Evolutionary conservation across 176 grass and related monocot genomes (phyloP).

Genomic region (Aegilops bicornis): DNA sequence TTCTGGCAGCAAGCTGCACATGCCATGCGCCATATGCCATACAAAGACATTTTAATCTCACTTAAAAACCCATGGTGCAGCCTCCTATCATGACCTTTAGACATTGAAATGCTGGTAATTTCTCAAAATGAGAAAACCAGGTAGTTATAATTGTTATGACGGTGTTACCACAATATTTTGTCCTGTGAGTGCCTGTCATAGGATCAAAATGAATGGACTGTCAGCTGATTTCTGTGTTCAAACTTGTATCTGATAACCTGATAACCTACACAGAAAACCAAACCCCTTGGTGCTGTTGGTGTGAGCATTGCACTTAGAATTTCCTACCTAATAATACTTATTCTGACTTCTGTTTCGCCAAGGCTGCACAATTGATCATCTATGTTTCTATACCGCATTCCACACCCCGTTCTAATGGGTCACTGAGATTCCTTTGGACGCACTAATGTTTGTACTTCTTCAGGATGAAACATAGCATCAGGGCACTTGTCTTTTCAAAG

Average conservation of each 20-base stretch:
- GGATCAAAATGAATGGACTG: background rate
- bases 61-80: background rate
- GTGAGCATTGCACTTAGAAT: conserved; percentile 91
- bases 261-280: conserved; percentile 61
- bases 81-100: background rate
- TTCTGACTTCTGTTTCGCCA: conserved; percentile 54
- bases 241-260: conserved; percentile 21
- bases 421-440: background rate
- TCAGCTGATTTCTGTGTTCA: background rate
- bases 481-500: conserved; percentile 87
- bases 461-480: conserved; percentile 60
- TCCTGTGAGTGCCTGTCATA: conserved; percentile 1
- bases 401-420: background rate
- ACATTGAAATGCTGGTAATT: background rate
- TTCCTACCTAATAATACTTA: conserved; percentile 68
- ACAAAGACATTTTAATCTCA: background rate
- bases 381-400: conserved; percentile 1
- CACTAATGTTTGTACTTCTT: background rate
- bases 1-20: background rate
- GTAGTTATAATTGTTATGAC: background rate
- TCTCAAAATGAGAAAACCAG: background rate
- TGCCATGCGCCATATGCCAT: too few species aligned
- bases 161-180: background rate
- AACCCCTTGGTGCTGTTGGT: conserved; percentile 76
- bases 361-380: conserved; percentile 46